Base-by-base conservation (phyloP, 2,329 filamentous ascomycete genomes). In the Stagonosporopsis tanaceti region DNA sequence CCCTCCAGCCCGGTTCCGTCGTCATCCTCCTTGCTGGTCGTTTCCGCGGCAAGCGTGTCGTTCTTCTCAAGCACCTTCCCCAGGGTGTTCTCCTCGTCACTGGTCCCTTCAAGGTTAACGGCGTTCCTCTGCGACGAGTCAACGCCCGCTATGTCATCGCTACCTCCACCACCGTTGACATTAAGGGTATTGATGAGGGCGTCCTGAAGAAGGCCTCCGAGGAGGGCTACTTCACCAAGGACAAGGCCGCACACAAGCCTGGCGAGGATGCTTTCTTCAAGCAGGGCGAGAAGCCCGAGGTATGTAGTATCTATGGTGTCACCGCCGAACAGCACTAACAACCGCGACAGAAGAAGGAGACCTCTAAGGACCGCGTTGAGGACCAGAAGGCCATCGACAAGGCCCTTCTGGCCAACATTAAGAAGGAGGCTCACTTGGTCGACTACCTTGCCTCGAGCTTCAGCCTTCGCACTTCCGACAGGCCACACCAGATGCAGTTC, bases 41-140 rank as follows among this genome's bases (percentile, higher is more conserved):
- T 79, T 99, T 98, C 92, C 94, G 95, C 77, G 95, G 95, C 87
- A 99, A 99, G 93, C 95, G 95, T 81, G 95, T 99, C 78, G 87
- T 99, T 78, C 93, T 98, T 84, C 91, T 99, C 81, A 98, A 98
- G 89, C 88, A 90, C 83, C 93, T 99, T 78, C 87, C 92, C 79
- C 92, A 97, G 86, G 95, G 95, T 85, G 92, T 97, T 71, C 93
- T 99, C 81, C 92, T 99, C 81, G 93, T 99, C 77, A 99, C 95
- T 79, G 95, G 95, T 77, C 95, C 95, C 80, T 99, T 98, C 91
- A 99, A 98, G 90, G 90, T 99, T 85, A 99, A 99, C 86, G 95
- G 95, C 82, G 95, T 99, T 70, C 95, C 95, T 74, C 90, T 99
- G 78, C 90, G 95, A 84, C 89, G 85, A 82, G 91, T 96, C 80